Conservation (phyloP, 106 monocot species). For the Dendrobium officinale region DNA sequence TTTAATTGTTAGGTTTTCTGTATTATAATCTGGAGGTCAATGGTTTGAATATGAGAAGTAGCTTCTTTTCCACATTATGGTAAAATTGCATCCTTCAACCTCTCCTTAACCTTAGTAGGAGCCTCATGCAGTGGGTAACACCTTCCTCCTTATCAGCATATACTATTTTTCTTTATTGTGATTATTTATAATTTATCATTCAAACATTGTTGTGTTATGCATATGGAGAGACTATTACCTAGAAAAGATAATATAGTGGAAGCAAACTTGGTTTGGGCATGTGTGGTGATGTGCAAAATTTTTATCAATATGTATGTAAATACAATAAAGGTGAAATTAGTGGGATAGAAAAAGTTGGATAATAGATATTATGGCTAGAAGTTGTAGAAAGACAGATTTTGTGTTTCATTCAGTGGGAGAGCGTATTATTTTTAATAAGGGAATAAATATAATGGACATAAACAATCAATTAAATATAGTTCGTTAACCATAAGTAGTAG, state of each 20-base stretch:
- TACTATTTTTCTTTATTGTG: not conserved
- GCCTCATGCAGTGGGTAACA: not conserved
- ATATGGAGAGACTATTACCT: not conserved
- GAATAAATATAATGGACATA: too few relatives aligned
- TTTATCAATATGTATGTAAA: not conserved
- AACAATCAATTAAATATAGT: too few relatives aligned
- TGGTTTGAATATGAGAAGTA: not conserved
- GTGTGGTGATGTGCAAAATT: not conserved
- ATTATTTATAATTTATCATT: not conserved
- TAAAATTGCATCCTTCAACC: not conserved
- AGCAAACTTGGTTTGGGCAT: not conserved
- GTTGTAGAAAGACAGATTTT: too few relatives aligned
- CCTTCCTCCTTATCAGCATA: not conserved
- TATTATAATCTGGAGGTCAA: not conserved
- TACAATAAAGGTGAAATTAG: not conserved
- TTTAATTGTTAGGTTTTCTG: not conserved
- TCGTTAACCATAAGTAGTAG: too few relatives aligned
- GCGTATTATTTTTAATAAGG: too few relatives aligned
- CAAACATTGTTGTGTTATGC: not conserved
- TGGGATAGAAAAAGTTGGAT: too few relatives aligned
- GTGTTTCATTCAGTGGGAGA: too few relatives aligned
- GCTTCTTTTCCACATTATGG: not conserved
- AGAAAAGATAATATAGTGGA: not conserved
- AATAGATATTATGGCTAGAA: too few relatives aligned
- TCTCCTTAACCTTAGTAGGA: not conserved